These are phyloP conservation scores for Silene vulgaris DNA, from an alignment of 179 eudicot species.

Conservation along the genomic window DNA sequence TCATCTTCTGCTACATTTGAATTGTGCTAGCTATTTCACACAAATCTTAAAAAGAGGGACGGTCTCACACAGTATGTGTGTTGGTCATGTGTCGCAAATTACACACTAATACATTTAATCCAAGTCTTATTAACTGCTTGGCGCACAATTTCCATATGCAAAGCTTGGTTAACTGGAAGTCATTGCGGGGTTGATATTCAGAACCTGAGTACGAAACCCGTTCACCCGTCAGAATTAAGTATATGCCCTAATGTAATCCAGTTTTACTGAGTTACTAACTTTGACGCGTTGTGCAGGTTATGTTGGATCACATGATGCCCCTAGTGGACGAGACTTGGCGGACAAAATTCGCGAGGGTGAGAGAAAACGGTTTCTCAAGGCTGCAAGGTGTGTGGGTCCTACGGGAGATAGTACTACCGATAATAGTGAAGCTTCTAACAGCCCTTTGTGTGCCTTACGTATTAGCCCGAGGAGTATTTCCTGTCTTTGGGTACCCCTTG, in stretches of 20 bases:
- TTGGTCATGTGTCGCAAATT: background rate
- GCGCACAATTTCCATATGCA: slow-evolving; percentile 2
- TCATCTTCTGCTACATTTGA: background rate
- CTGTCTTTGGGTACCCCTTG: slow-evolving; percentile 75
- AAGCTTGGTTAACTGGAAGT: background rate
- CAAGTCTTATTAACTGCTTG: background rate
- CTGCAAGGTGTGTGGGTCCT: slow-evolving; percentile 85
- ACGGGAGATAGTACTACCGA: slow-evolving; percentile 75
- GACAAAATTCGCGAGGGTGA: slow-evolving; percentile 81
- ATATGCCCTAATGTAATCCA: background rate
- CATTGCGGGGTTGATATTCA: too few species aligned
- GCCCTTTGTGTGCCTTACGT: slow-evolving; percentile 93
- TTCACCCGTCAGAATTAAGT: too few species aligned
- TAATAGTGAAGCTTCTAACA: slow-evolving; percentile 75
- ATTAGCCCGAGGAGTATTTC: slow-evolving; percentile 79
- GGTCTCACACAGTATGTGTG: background rate
- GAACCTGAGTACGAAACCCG: too few species aligned
- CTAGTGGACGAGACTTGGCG: slow-evolving; percentile 86
- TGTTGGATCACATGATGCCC: slow-evolving; percentile 90
- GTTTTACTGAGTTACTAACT: background rate
- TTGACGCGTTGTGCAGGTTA: slow-evolving; percentile 49
- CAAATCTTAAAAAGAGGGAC: background rate
- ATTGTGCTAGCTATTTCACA: background rate
- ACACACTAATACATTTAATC: background rate
- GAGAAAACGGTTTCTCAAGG: slow-evolving; percentile 91